Evolutionary conservation across 257 asterid genomes (phyloP).

Genomic region (Solanum ossicruentum): DNA sequence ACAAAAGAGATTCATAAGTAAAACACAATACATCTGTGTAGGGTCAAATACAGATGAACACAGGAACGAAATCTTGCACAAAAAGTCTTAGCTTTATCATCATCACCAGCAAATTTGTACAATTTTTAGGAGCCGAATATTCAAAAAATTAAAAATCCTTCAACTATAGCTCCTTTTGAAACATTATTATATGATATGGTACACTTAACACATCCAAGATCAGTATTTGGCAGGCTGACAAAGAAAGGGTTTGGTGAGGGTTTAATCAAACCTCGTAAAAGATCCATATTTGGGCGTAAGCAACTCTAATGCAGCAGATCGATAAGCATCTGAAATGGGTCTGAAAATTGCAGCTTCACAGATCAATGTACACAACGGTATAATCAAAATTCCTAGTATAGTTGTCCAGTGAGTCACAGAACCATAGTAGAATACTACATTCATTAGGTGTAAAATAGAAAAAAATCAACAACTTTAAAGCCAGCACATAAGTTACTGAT

Average conservation of each 20-base stretch:
- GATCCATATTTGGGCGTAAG: constrained; percentile 49
- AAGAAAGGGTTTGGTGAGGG: constrained; percentile 9
- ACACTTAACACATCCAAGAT: background rate
- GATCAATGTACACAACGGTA: constrained; percentile 28
- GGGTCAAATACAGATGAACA: background rate
- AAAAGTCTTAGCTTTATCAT: background rate
- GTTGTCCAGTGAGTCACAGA: too few relatives aligned
- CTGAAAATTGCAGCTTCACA: constrained; percentile 58
- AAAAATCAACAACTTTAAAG: too few relatives aligned
- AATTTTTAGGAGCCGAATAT: background rate
- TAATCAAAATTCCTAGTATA: constrained; percentile 27
- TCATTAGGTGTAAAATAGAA: too few relatives aligned
- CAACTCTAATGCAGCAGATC: constrained; percentile 78
- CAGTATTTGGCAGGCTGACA: background rate
- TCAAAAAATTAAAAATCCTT: background rate
- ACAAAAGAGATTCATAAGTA: background rate
- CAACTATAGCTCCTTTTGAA: background rate
- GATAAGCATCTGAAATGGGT: constrained; percentile 72
- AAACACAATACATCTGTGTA: background rate
- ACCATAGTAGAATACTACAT: too few relatives aligned
- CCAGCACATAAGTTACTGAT: too few relatives aligned
- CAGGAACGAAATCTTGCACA: background rate
- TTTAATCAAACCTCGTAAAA: constrained; percentile 47
- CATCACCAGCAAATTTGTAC: background rate
- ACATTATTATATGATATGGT: background rate